Evolutionary conservation across 441 rosid species (phyloP).

Genomic region (Aleurites moluccanus): DNA sequence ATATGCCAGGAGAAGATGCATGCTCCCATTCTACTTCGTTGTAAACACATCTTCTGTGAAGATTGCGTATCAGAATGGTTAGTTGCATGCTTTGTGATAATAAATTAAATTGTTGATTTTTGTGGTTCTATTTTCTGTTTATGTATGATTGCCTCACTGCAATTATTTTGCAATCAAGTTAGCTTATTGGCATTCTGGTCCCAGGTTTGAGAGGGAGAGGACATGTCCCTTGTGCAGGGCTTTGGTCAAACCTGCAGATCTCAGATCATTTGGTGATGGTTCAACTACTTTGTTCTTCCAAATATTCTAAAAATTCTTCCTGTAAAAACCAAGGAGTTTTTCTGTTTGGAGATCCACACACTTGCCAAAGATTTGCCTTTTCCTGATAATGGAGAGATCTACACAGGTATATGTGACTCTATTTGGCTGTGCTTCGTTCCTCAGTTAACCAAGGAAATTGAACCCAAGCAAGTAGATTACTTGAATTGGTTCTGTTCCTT

Average conservation of each 20-base stretch:
- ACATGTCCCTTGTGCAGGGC: conserved; percentile 78
- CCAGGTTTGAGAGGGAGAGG: conserved; percentile 80
- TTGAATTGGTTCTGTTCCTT: conserved; percentile 30
- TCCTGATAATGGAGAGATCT: conserved; percentile 10
- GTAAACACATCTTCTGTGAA: conserved; percentile 78
- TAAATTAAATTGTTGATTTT: neutral
- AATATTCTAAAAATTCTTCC: conserved; percentile 41
- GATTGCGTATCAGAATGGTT: conserved; percentile 82
- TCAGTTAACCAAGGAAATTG: conserved; percentile 23
- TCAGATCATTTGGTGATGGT: conserved; percentile 72
- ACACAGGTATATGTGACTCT: conserved; percentile 30
- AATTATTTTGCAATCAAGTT: neutral
- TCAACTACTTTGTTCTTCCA: conserved; percentile 73
- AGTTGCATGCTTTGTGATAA: conserved; percentile 16
- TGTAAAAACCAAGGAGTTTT: conserved; percentile 27
- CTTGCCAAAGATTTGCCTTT: conserved; percentile 23
- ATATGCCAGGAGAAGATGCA: conserved; percentile 88
- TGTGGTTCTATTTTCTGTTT: conserved; percentile 10
- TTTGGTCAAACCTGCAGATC: conserved; percentile 67
- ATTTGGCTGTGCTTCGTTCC: conserved; percentile 24
- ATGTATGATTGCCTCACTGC: neutral
- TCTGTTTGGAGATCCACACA: conserved; percentile 23
- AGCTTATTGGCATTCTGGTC: conserved; percentile 17
- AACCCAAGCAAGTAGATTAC: conserved; percentile 24
- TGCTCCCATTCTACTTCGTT: conserved; percentile 63